Evolutionary conservation across 345 rosid genomes (phyloP), one percentile per base, ranked within the genome.

Genomic region (Nasturtium officinale): DNA sequence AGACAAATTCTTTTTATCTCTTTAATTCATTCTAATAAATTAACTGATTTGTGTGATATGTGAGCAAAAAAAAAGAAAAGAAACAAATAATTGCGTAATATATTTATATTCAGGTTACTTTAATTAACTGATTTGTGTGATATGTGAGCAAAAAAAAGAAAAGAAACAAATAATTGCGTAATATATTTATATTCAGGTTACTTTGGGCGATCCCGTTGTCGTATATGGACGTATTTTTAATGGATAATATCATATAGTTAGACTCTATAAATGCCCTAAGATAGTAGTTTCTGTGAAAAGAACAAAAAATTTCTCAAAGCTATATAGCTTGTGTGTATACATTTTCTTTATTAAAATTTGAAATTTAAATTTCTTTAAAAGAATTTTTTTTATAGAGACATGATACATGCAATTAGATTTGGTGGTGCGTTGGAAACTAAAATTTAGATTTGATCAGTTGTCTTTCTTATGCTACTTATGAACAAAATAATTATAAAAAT

Each of bases 81-180:
- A 37, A 11, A 23, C 25, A 23, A 23, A 23, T 23, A 37, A 13
- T 5, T 42, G 47, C 15, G 17, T 23, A 23, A 23, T 23, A 23
- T 23, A 23, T 23, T 23, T 23, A 23, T 23, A 23, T 23, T 52
- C 35, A 30, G 6, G 16, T 21, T 37, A 35, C 32, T 40, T 59
- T 70, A n/a, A n/a, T n/a, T n/a, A n/a, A n/a, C n/a, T n/a, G n/a
- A n/a, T 16, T 45, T 63, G 6, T 64, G 42, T 29, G 12, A 46
- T 23, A 33, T 42, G 17, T 42, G 17, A 42, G 47, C 47, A 17
- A 42, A 0, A 15, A 13, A 13, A 40, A 40, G 7, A 5, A 40
- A 38, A 37, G 5, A 37, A 11, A 23, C 25, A 23, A 23, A 23
- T 23, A 37, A 13, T 5, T 42, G 47, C 15, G 17, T 23, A 23